Evolutionary conservation across 208 protist species (phyloP).

Genomic region (Phytomonas sp.): DNA sequence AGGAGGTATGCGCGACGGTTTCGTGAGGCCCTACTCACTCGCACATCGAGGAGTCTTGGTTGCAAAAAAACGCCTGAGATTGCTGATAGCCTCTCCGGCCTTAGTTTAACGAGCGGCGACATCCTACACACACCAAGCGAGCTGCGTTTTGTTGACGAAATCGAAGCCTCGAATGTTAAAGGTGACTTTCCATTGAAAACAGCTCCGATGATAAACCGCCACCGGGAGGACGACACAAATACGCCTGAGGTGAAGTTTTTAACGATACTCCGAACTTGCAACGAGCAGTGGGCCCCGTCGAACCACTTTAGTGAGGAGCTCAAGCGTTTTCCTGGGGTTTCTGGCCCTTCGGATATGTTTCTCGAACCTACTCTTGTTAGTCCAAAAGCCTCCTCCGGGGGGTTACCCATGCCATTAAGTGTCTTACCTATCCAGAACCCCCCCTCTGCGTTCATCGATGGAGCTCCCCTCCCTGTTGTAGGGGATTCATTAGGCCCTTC

Average conservation of each 20-base stretch:
- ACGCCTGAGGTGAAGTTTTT: background rate
- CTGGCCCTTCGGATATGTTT: background rate
- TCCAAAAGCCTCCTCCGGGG: background rate
- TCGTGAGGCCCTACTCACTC: constrained; percentile 33
- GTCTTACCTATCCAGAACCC: background rate
- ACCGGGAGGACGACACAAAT: background rate
- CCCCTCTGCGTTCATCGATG: background rate
- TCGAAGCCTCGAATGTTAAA: constrained; percentile 51
- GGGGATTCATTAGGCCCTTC: background rate
- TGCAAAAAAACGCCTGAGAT: constrained; percentile 27
- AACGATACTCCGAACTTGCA: background rate
- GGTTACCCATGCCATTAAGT: background rate
- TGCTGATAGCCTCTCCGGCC: constrained; percentile 44
- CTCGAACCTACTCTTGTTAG: background rate
- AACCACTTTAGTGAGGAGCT: background rate
- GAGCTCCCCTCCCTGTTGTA: background rate
- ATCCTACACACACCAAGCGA: constrained; percentile 37
- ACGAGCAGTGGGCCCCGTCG: background rate
- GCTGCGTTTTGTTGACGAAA: constrained; percentile 67
- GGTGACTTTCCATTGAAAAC: constrained; percentile 28
- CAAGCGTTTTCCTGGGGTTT: background rate
- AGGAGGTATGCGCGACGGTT: constrained; percentile 29
- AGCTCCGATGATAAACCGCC: constrained; percentile 25
- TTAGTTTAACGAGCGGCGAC: constrained; percentile 52
- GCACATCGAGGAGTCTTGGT: constrained; percentile 36